A percentile compares a stretch with the other conserved stretches of the same genome.
Conservation (phyloP, 2,329 filamentous ascomycete species). For the Trichoderma sp. region DNA sequence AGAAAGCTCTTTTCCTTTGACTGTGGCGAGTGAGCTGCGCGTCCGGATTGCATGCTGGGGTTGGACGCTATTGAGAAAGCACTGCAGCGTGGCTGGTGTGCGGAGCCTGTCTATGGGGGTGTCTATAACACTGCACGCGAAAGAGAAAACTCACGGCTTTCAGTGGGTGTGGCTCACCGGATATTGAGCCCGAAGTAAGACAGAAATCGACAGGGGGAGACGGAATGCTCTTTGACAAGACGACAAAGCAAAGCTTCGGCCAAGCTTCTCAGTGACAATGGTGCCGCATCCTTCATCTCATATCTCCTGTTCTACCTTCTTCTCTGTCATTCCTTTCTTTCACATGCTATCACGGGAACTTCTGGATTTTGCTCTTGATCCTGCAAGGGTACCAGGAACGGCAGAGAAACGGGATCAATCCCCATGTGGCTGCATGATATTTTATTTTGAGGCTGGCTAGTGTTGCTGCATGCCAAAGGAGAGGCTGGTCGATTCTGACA, state of each 20-base stretch:
- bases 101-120: slow-evolving; percentile 3
- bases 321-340: background rate
- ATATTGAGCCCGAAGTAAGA: slow-evolving; percentile 19
- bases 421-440: background rate
- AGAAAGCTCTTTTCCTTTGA: background rate
- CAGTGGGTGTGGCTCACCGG: slow-evolving; percentile 16
- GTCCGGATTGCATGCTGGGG: background rate
- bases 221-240: background rate
- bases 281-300: background rate
- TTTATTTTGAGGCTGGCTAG: background rate
- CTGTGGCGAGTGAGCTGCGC: slow-evolving; percentile 21
- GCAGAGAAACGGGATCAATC: background rate
- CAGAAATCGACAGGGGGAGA: background rate
- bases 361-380: background rate
- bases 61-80: background rate
- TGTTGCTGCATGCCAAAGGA: background rate
- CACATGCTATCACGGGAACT: background rate
- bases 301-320: background rate
- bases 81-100: slow-evolving; percentile 8
- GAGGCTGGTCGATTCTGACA: background rate
- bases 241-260: background rate
- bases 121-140: background rate
- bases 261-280: background rate
- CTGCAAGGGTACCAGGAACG: background rate
- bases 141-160: background rate